Evolutionary conservation across 176 grass and related monocot genomes (phyloP).

Genomic region (Phyllostachys edulis): DNA sequence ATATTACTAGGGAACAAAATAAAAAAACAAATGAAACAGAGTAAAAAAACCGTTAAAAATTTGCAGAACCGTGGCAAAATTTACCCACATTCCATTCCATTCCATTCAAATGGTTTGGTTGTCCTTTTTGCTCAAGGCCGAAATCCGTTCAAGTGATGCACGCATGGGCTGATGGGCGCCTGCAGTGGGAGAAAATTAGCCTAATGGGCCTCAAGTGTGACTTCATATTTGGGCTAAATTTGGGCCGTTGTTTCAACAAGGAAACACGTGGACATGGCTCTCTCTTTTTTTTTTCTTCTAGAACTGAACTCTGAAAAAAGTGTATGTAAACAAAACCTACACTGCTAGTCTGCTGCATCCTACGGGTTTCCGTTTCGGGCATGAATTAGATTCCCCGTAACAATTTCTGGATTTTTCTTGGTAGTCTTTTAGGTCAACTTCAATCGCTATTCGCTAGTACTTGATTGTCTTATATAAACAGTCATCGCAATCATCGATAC

Average conservation of each 20-base stretch:
- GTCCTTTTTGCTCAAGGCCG: neutral
- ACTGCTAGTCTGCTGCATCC: neutral
- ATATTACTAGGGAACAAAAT: too few species aligned
- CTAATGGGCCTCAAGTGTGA: neutral
- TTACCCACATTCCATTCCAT: neutral
- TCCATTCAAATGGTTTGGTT: neutral
- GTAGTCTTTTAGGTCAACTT: neutral
- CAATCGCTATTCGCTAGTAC: neutral
- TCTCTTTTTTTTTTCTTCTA: neutral
- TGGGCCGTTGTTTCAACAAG: neutral
- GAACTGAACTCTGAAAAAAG: neutral
- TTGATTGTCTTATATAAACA: neutral
- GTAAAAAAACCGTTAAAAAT: neutral
- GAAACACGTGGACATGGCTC: neutral
- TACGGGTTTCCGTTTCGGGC: neutral
- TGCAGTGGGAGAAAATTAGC: neutral
- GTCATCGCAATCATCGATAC: constrained; percentile 10
- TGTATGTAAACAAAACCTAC: neutral
- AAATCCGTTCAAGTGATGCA: neutral
- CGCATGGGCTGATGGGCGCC: neutral
- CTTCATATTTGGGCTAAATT: neutral
- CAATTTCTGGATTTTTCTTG: neutral
- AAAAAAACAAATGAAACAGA: too few species aligned
- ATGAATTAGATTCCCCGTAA: constrained; percentile 10
- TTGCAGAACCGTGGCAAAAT: neutral